Conservation (phyloP, 23 red algal species). For the Agarophyton chilense region DNA sequence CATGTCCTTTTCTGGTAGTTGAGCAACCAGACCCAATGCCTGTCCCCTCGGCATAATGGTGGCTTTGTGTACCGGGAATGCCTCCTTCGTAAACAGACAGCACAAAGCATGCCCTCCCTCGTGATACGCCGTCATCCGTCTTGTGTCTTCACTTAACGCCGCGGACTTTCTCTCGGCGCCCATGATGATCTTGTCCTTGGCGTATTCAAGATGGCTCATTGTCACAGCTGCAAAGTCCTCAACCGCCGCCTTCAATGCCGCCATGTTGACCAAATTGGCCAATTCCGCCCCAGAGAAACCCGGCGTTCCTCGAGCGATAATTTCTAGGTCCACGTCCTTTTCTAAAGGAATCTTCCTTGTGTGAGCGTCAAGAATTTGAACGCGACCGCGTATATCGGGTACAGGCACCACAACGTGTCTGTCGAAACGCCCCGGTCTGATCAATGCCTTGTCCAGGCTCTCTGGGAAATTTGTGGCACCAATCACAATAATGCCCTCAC, state of each 20-base stretch:
- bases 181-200: constrained; percentile 99
- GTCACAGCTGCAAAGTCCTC: constrained; percentile 75
- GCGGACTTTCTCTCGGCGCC: constrained; percentile 92
- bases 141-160: constrained; percentile 76
- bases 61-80: constrained; percentile 96
- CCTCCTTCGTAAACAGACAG: constrained; percentile 84
- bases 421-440: constrained; percentile 98
- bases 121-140: constrained; percentile 91
- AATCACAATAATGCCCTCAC: constrained; percentile 97
- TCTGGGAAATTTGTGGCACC: constrained; percentile 98
- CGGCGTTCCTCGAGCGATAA: constrained; percentile 94
- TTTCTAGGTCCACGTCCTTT: constrained; percentile 85
- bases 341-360: constrained; percentile 85
- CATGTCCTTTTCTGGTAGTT: constrained; percentile 95
- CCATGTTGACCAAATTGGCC: constrained; percentile 97
- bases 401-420: constrained; percentile 92
- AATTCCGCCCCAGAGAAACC: constrained; percentile 98
- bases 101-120: constrained; percentile 97
- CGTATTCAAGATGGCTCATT: constrained; percentile 93
- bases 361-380: constrained; percentile 88
- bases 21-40: constrained; percentile 94
- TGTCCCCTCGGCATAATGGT: constrained; percentile 96
- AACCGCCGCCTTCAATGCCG: constrained; percentile 92
- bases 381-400: constrained; percentile 89
- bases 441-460: constrained; percentile 94